Evolutionary conservation across 2,329 filamentous ascomycete genomes (phyloP).

Genomic region (Talaromyces sp.): DNA sequence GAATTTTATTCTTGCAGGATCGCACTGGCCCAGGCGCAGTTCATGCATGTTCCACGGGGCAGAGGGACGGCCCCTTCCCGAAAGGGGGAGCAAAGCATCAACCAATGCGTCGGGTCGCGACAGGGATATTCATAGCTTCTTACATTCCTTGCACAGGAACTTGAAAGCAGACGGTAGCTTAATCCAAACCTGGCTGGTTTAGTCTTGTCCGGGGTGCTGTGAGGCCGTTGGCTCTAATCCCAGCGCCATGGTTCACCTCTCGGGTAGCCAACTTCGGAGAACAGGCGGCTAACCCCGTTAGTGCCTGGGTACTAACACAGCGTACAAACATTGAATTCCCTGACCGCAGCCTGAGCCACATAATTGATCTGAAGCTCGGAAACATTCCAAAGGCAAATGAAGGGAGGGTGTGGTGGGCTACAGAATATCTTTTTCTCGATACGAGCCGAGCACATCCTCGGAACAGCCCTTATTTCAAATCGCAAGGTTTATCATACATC

Average conservation of each 20-base stretch:
- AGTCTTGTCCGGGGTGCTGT: background rate
- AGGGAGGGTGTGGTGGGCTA: too few species aligned
- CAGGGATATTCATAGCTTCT: conserved; percentile 8
- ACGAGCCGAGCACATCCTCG: background rate
- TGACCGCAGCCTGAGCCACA: too few species aligned
- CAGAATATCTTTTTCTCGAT: too few species aligned
- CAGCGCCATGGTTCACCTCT: conserved; percentile 40
- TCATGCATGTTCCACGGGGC: conserved; percentile 26
- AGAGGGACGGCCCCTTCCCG: conserved; percentile 15
- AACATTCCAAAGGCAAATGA: too few species aligned
- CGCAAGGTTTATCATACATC: background rate
- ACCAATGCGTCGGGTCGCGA: conserved; percentile 33
- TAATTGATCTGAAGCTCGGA: too few species aligned
- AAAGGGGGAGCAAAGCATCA: conserved; percentile 17
- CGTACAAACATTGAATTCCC: too few species aligned
- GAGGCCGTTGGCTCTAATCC: conserved; percentile 29
- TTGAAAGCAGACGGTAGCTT: too few species aligned
- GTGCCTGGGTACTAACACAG: conserved; percentile 6
- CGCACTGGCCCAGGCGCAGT: conserved; percentile 9
- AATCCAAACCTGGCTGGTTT: too few species aligned
- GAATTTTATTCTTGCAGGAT: conserved; percentile 4
- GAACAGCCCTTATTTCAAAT: background rate
- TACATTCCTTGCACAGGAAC: too few species aligned
- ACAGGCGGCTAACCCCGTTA: conserved; percentile 30
- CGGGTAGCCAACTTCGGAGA: conserved; percentile 28